Percentiles rank a stretch among this genome's conserved stretches.
These are phyloP conservation scores for Helicostylum pulchrum DNA, from an alignment of 192 early-diverging fungal genomes.

Conservation along the genomic window DNA sequence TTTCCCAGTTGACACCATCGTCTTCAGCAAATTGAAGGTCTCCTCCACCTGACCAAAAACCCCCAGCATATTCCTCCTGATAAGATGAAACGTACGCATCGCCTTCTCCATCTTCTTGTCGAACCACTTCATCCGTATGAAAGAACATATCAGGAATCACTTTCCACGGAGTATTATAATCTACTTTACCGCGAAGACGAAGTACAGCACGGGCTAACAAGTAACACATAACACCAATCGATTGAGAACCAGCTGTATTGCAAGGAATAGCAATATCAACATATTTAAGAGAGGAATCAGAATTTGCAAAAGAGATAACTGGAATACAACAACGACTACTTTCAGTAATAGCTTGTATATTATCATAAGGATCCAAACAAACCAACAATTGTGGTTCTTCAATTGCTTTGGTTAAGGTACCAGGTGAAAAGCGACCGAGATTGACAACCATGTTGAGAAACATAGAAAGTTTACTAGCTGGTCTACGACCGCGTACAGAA, in stretches of 20 bases:
- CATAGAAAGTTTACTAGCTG: background rate
- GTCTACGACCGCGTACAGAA: background rate
- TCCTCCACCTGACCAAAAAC: no score
- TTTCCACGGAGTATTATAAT: background rate
- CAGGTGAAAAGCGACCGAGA: background rate
- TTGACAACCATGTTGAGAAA: background rate
- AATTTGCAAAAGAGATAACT: background rate
- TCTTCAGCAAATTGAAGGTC: no score
- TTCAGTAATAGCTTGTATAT: background rate
- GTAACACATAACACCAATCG: background rate
- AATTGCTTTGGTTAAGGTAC: background rate
- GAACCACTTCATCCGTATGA: background rate
- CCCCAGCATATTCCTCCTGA: no score
- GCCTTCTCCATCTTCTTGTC: background rate
- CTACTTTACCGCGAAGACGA: background rate
- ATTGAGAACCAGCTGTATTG: background rate
- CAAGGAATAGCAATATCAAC: slow-evolving; percentile 12
- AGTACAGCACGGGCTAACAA: background rate
- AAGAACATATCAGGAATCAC: background rate
- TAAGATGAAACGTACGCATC: background rate
- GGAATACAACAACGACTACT: background rate
- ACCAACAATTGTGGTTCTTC: background rate
- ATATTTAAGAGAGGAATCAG: background rate
- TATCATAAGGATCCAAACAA: background rate
- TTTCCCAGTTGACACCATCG: no score